Evolutionary conservation across 257 asterid genomes (phyloP), one percentile per base, ranked within the genome.

Genomic region (Sherardia arvensis): DNA sequence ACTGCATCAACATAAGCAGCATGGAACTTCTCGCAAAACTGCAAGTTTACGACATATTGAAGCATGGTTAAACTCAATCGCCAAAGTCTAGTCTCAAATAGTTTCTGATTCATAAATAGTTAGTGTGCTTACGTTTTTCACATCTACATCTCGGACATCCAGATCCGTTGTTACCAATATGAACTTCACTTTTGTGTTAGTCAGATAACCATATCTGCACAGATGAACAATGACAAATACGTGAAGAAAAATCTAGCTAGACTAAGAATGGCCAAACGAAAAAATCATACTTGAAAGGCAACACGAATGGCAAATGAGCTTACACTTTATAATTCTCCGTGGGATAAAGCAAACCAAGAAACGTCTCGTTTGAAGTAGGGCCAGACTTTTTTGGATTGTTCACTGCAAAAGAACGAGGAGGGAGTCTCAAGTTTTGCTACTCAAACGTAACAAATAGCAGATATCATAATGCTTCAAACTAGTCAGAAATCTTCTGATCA

Each of bases 311-410:
- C 7, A 30, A 23, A 29, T n/a, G 60, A 66, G 66, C 96, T 85
- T 73, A 93, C 99, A 88, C 99, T 90, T 87, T 90, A 84, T 90
- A 93, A 79, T 93, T 93, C 71, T 93, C 99, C 8, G 96, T 85
- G 59, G 99, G 99, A 77, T 93, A 87, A 22, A 93, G 87, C 86
- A 90, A 74, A 67, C 99, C 99, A 68, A 93, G 97, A 78, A 93
- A 93, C 56, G 99, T 83, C 81, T 93, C 99, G 47, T 90, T 93
- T 55, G 84, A 81, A 59, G 90, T 77, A 17, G 95, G 95, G 59
- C 92, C 87, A 61, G 99, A 86, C 80, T 85, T 90, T 70, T 86
- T 93, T 10, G 99, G 99, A 84, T 93, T 93, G 85, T 87, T 93
- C 88, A 87, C 99, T 93, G 97, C 73, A 77, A 64, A 27, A 70